Evolutionary conservation across 139 green algal genomes (phyloP), one percentile per base, ranked within the genome.

Genomic region (Tetradesmus lagerheimii): DNA sequence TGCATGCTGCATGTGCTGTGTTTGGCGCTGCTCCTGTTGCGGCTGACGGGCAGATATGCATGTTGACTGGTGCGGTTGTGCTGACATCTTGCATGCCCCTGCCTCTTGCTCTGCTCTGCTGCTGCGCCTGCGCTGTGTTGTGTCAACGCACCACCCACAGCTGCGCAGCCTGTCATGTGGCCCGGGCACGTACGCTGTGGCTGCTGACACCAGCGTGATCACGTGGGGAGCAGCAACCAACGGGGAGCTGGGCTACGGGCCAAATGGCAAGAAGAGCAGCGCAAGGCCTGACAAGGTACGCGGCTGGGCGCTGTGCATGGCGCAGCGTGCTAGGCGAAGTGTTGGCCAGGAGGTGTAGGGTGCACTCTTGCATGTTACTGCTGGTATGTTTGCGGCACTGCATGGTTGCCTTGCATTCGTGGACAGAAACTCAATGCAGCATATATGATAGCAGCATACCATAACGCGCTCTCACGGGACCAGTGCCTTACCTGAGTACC

Each of bases 171-270:
- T 99, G 41, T 93, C 95, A 6, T 98, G 97, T 89, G 97, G 97
- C 71, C 94, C 93, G 20, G 92, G 83, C 80, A 98, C 96, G 43
- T 99, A 96, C 89, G 95, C 92, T 12, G 94, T 96, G 34, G 95
- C 96, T 25, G 95, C 96, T 31, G 98, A 99, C 38, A 90, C 93
- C 27, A 93, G 74, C 47, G 94, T 94, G 34, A 97, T 98, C 91
- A 98, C 96, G 9, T 99, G 97, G 96, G 96, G 97, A 45, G 96
- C 71, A 0, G 95, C 95, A 9, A 92, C 92, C 71, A 97, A 99
- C 90, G 95, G 94, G 9, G 98, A 99, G 94, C 95, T 99, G 43
- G 98, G 94, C 0, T 99, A 98, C 84, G 98, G 98, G 18, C 87
- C 93, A 0, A 91, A 91, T 12, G 97, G 97, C 34, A 98, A 98